These are phyloP conservation scores for Auricularia sp. DNA, from an alignment of 768 basidiomycete species.

Conservation along the genomic window DNA sequence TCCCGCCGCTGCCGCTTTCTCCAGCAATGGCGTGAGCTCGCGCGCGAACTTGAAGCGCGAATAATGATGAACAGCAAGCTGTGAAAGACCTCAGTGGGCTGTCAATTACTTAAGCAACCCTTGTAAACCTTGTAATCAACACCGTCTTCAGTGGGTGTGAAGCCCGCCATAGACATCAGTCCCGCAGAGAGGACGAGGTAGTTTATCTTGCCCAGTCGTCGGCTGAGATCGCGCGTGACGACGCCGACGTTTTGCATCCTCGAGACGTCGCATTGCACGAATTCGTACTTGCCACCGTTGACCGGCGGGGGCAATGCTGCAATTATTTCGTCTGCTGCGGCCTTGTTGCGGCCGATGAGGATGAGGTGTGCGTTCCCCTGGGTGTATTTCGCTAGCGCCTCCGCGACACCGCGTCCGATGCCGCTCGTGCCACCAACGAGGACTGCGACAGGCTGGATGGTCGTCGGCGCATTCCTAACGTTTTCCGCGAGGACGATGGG, in stretches of 20 bases:
- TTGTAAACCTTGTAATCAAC: constrained; percentile 26
- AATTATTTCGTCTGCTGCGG: constrained; percentile 38
- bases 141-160: constrained; percentile 36
- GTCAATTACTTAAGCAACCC: background rate
- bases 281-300: constrained; percentile 28
- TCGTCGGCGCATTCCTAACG: constrained; percentile 11
- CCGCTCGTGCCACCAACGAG: constrained; percentile 28
- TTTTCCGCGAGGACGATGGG: constrained; percentile 24
- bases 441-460: constrained; percentile 20
- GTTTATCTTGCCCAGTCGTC: constrained; percentile 38
- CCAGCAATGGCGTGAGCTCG: no score
- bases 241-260: constrained; percentile 40
- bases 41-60: no score
- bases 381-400: constrained; percentile 34
- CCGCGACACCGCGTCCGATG: constrained; percentile 35
- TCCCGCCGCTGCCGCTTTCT: constrained; percentile 13
- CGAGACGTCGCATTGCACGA: constrained; percentile 44
- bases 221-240: constrained; percentile 22
- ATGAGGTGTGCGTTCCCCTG: constrained; percentile 42
- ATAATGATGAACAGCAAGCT: constrained; percentile 17
- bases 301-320: constrained; percentile 25
- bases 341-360: constrained; percentile 41
- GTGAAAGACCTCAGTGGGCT: background rate
- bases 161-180: constrained; percentile 27
- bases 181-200: constrained; percentile 42